phyloP scores from a whole-genome alignment of 139 green algal species.

The Picochlorum sp. region DNA sequence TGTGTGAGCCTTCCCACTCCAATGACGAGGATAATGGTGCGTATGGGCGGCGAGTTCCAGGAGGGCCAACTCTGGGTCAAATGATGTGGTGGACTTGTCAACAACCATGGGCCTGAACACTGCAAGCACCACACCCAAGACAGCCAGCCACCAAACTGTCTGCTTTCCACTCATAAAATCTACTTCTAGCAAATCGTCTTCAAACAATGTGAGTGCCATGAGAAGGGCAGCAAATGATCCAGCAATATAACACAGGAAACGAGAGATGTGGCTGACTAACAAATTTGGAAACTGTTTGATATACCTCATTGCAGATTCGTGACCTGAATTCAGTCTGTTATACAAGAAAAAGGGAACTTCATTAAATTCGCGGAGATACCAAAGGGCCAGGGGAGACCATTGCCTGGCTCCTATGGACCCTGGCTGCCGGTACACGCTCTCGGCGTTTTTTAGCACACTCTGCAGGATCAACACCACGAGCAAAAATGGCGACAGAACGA shows the following conservation, averaged over 20 bases:
- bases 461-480: conserved; percentile 87
- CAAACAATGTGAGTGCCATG: conserved; percentile 60
- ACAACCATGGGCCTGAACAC: conserved; percentile 44
- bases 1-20: conserved; percentile 64
- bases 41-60: conserved; percentile 75
- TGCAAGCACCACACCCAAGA: conserved; percentile 66
- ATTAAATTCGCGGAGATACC: conserved; percentile 89
- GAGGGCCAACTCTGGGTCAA: conserved; percentile 79
- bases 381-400: conserved; percentile 69
- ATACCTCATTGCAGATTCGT: conserved; percentile 72
- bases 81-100: conserved; percentile 45
- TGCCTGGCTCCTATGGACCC: conserved; percentile 39
- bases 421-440: conserved; percentile 87
- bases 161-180: conserved; percentile 53
- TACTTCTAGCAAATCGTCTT: conserved; percentile 73
- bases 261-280: conserved; percentile 49
- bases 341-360: conserved; percentile 84
- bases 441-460: conserved; percentile 90
- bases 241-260: conserved; percentile 74
- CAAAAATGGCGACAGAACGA: conserved; percentile 78
- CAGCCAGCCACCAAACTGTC: conserved; percentile 74
- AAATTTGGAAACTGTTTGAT: conserved; percentile 86
- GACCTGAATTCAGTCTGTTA: conserved; percentile 63
- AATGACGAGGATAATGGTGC: conserved; percentile 80
- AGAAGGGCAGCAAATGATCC: conserved; percentile 82